phyloP scores from a whole-genome alignment of 208 protist species.

The Trypanosoma theileri region DNA sequence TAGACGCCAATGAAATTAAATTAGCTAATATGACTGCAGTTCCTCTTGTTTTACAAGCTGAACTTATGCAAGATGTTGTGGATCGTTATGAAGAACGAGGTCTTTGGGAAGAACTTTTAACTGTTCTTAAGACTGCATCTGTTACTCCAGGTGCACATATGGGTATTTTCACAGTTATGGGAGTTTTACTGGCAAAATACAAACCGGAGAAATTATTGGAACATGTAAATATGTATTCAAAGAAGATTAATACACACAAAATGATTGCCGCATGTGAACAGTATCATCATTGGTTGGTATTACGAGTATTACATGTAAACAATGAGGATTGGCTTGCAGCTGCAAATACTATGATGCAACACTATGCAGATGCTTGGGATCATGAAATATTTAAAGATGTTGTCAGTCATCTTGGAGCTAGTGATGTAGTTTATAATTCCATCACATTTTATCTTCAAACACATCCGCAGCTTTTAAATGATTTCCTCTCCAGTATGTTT shows the following conservation, averaged over 20 bases:
- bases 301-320: constrained; percentile 96
- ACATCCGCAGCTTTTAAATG: constrained; percentile 92
- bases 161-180: constrained; percentile 99
- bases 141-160: constrained; percentile 96
- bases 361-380: constrained; percentile 96
- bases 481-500: constrained; percentile 95
- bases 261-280: constrained; percentile 94
- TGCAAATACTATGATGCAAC: constrained; percentile 96
- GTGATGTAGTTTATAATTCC: constrained; percentile 97
- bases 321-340: constrained; percentile 99
- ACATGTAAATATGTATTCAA: constrained; percentile 97
- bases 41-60: constrained; percentile 97
- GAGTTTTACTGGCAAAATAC: constrained; percentile 99
- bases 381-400: constrained; percentile 98
- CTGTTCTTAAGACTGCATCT: constrained; percentile 95
- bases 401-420: constrained; percentile 94
- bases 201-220: constrained; percentile 99
- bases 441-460: constrained; percentile 97
- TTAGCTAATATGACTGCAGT: constrained; percentile 97
- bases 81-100: constrained; percentile 86
- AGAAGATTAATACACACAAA: constrained; percentile 97
- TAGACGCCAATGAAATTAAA: constrained; percentile 98
- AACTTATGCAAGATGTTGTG: constrained; percentile 96
- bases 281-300: constrained; percentile 96
- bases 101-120: constrained; percentile 96